phyloP scores from a whole-genome alignment of 73 alveolate genomes.

The Paramecium sonneborni region DNA sequence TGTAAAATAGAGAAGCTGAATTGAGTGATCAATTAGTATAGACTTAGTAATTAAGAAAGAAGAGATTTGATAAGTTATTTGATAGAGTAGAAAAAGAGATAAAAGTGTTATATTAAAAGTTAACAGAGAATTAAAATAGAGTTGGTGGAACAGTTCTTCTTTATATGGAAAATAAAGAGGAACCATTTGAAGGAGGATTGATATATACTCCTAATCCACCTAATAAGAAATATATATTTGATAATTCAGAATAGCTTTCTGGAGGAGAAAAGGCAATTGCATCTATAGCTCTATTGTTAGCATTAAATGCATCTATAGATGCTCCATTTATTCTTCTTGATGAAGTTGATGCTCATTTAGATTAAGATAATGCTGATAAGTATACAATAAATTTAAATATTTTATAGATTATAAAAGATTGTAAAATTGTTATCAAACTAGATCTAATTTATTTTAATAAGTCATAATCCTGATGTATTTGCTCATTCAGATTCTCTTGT shows the following conservation, averaged over 20 bases:
- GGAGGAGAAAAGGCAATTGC: conserved; percentile 98
- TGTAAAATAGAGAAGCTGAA: conserved; percentile 71
- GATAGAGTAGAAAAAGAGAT: conserved; percentile 77
- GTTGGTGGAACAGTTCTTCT: conserved; percentile 89
- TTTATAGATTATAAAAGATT: background rate
- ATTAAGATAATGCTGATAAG: conserved; percentile 73
- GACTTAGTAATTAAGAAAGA: conserved; percentile 76
- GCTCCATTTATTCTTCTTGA: conserved; percentile 86
- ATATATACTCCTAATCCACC: conserved; percentile 93
- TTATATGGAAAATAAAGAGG: conserved; percentile 82
- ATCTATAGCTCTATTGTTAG: conserved; percentile 81
- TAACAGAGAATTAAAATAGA: conserved; percentile 80
- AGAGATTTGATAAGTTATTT: conserved; percentile 76
- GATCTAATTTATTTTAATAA: background rate
- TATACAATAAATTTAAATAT: background rate
- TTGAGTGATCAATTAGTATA: conserved; percentile 71
- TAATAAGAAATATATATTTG: conserved; percentile 85
- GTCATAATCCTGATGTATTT: conserved; percentile 50
- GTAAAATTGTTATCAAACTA: background rate
- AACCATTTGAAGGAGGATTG: conserved; percentile 89
- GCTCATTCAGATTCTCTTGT: conserved; percentile 24
- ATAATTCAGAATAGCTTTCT: conserved; percentile 66
- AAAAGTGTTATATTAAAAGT: conserved; percentile 70
- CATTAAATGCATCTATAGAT: conserved; percentile 77
- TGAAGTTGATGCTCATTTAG: conserved; percentile 96